Evolutionary conservation across 2,329 filamentous ascomycete genomes (phyloP).

Genomic region (Helminthosporium solani): DNA sequence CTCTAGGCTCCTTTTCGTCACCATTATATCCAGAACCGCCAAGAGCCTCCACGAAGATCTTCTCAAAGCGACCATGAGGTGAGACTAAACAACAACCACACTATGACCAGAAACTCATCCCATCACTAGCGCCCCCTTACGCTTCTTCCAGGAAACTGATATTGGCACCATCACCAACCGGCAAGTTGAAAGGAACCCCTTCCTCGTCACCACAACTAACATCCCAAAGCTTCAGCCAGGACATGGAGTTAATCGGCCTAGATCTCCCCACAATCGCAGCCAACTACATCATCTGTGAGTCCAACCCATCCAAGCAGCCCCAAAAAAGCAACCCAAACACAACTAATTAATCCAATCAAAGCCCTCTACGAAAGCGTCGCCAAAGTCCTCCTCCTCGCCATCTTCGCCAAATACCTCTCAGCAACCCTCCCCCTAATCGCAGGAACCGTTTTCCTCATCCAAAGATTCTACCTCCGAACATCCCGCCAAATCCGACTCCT

Average conservation of each 20-base stretch:
- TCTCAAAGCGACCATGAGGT: slow-evolving; percentile 9
- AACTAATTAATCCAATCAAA: slow-evolving; percentile 3
- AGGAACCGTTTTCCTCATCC: slow-evolving; percentile 32
- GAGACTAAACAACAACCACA: slow-evolving; percentile 1
- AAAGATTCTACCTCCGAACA: slow-evolving; percentile 46
- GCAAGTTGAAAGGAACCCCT: slow-evolving; percentile 3
- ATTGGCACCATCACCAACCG: slow-evolving; percentile 9
- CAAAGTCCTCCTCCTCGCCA: slow-evolving; percentile 6
- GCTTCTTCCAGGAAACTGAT: slow-evolving; percentile 9
- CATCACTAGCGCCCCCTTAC: slow-evolving; percentile 6
- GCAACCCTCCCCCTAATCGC: slow-evolving; percentile 2
- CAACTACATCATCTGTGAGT: slow-evolving; percentile 12
- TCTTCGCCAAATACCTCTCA: slow-evolving; percentile 4
- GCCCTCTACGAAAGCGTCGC: slow-evolving; percentile 9
- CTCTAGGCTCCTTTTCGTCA: slow-evolving; percentile 8
- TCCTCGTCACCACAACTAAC: slow-evolving; percentile 5
- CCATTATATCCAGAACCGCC: slow-evolving; percentile 11
- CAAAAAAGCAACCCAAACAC: slow-evolving; percentile 2
- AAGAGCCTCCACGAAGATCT: slow-evolving; percentile 8
- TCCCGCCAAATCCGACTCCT: slow-evolving; percentile 50
- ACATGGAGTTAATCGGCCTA: slow-evolving; percentile 10
- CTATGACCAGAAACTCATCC: slow-evolving; percentile 1
- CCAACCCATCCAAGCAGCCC: not conserved
- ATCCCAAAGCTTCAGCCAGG: slow-evolving; percentile 11
- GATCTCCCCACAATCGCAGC: slow-evolving; percentile 8